phyloP scores from a whole-genome alignment of 2,329 filamentous ascomycete species.

The Fusarium illudens region DNA sequence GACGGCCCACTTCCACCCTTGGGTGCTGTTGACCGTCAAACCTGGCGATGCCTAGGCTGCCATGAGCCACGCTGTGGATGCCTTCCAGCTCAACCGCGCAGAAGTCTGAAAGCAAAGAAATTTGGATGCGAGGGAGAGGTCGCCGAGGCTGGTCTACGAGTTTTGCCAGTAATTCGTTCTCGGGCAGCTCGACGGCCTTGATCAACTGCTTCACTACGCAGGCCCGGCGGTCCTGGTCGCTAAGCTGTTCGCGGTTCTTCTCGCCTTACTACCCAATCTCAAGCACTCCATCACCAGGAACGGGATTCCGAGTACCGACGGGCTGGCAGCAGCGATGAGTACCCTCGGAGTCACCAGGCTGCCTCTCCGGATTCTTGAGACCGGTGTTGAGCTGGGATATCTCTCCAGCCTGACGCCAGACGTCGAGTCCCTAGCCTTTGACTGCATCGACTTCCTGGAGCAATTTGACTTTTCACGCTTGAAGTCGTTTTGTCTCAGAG shows the following conservation, averaged over 20 bases:
- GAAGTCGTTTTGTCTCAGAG: constrained; percentile 4
- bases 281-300: not conserved
- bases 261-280: constrained; percentile 7
- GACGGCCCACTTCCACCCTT: not conserved
- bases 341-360: constrained; percentile 8
- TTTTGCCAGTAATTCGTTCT: not conserved
- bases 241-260: not conserved
- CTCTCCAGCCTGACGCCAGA: not conserved
- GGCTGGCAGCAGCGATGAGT: not conserved
- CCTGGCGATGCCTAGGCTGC: not conserved
- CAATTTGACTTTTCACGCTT: constrained; percentile 1
- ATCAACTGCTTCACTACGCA: not conserved
- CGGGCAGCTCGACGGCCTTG: not conserved
- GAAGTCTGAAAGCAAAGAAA: not conserved
- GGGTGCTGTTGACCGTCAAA: not conserved
- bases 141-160: not conserved
- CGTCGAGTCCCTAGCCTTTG: constrained; percentile 13
- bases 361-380: constrained; percentile 3
- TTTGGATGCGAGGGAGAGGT: not conserved
- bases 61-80: not conserved
- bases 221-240: not conserved
- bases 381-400: not conserved
- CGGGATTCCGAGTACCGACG: not conserved
- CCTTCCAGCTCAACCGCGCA: not conserved
- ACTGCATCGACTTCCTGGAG: not conserved